These are phyloP conservation scores for Parachaetomium inaequale DNA, from an alignment of 495 filamentous ascomycete species.

Conservation along the genomic window DNA sequence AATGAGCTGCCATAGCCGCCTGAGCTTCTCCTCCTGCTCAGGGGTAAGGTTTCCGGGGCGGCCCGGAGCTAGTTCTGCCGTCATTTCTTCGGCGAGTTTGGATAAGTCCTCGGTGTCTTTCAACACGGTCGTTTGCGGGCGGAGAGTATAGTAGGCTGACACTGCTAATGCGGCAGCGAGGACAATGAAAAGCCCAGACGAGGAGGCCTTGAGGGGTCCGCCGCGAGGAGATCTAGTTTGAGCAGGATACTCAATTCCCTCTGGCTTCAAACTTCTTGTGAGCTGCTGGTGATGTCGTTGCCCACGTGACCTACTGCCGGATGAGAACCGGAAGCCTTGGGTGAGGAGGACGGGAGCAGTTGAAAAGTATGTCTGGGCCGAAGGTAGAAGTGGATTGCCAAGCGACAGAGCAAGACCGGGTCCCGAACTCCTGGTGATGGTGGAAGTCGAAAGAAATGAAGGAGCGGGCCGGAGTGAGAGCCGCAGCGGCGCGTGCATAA, in stretches of 20 bases:
- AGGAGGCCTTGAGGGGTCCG: neutral
- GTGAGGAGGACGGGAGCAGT: neutral
- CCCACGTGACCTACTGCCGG: neutral
- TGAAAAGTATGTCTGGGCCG: neutral
- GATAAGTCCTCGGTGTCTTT: neutral
- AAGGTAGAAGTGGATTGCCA: neutral
- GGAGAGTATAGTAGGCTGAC: conserved; percentile 13
- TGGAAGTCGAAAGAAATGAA: neutral
- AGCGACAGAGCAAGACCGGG: neutral
- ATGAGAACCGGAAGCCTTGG: neutral
- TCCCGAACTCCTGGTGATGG: neutral
- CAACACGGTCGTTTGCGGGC: neutral
- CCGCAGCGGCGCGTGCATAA: conserved; percentile 11
- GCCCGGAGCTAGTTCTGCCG: conserved; percentile 57
- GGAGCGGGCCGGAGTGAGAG: neutral
- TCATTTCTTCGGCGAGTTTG: conserved; percentile 30
- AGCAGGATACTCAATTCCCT: neutral
- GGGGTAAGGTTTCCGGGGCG: conserved; percentile 81
- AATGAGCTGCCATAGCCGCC: conserved; percentile 76
- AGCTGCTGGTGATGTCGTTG: neutral
- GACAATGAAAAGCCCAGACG: conserved; percentile 4
- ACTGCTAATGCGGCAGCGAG: conserved; percentile 11
- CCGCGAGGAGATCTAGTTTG: neutral
- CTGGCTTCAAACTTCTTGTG: neutral
- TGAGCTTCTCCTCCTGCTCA: conserved; percentile 84